phyloP scores from a whole-genome alignment of 192 early-diverging fungal genomes.

The Funneliformis mosseae region DNA sequence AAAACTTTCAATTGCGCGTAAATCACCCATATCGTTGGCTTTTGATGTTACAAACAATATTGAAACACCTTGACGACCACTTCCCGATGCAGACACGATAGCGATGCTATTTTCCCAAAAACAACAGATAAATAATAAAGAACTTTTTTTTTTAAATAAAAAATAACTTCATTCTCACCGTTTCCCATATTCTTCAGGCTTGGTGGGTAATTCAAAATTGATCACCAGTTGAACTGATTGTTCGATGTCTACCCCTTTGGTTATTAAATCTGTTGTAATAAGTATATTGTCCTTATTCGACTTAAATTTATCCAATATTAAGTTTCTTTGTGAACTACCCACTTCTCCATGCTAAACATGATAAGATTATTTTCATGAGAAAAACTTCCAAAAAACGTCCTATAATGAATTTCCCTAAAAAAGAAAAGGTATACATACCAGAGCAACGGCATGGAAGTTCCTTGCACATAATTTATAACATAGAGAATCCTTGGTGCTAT shows the following conservation, averaged over 20 bases:
- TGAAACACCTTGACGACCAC: neutral
- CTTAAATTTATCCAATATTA: conserved; percentile 99
- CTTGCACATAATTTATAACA: conserved; percentile 92
- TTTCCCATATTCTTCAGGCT: neutral
- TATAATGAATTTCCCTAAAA: neutral
- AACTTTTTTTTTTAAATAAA: neutral
- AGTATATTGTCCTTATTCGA: conserved; percentile 95
- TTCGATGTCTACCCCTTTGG: conserved; percentile 99
- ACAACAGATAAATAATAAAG: neutral
- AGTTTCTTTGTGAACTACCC: conserved; percentile 93
- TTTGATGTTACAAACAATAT: conserved; percentile 13
- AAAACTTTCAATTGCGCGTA: conserved; percentile 11
- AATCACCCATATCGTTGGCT: neutral
- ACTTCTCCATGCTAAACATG: conserved; percentile 86
- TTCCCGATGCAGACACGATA: neutral
- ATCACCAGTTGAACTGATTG: conserved; percentile 51
- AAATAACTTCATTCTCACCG: neutral
- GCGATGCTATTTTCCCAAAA: neutral
- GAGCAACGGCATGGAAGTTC: conserved; percentile 96
- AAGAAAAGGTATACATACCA: conserved; percentile 41
- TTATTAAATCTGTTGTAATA: conserved; percentile 97
- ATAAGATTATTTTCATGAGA: neutral
- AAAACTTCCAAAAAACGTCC: neutral
- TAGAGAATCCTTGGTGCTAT: conserved; percentile 99
- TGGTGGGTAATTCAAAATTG: neutral